Evolutionary conservation across 768 basidiomycete genomes (phyloP).

Genomic region (Russula emetica): DNA sequence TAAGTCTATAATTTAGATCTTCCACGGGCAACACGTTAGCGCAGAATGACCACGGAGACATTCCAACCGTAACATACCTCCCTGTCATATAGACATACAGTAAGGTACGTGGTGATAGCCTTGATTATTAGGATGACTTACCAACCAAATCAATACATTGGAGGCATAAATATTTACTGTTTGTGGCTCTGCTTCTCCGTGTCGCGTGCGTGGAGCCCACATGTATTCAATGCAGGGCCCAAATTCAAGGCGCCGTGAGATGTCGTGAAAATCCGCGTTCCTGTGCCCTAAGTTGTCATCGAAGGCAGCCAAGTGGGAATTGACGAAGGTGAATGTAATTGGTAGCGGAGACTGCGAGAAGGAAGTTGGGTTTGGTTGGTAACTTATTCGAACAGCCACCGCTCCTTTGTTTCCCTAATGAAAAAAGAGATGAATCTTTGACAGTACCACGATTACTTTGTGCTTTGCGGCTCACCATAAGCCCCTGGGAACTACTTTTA

Average conservation of each 20-base stretch:
- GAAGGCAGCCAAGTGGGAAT: constrained; percentile 79
- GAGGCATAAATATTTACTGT: constrained; percentile 21
- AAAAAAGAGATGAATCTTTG: not conserved
- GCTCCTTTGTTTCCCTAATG: constrained; percentile 83
- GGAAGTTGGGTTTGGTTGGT: constrained; percentile 41
- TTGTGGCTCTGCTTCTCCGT: constrained; percentile 10
- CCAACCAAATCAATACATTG: constrained; percentile 26
- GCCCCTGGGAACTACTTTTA: constrained; percentile 8
- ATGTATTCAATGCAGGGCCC: constrained; percentile 33
- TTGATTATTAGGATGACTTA: constrained; percentile 1
- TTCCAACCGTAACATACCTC: constrained; percentile 42
- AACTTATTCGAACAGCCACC: constrained; percentile 58
- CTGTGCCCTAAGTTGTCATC: constrained; percentile 74
- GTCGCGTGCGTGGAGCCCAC: constrained; percentile 5
- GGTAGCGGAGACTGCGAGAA: constrained; percentile 34
- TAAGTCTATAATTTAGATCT: constrained; percentile 82
- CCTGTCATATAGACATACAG: constrained; percentile 29
- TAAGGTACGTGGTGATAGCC: constrained; percentile 32
- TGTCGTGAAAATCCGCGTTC: constrained; percentile 70
- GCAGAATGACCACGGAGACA: constrained; percentile 1
- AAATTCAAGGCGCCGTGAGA: constrained; percentile 56
- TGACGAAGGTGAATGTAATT: constrained; percentile 65
- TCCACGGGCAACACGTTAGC: not conserved
- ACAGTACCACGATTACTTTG: not conserved
- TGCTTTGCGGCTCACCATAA: constrained; percentile 8